Evolutionary conservation across 2,329 filamentous ascomycete genomes (phyloP).

Genomic region (Chrysoporthe deuterocubensis): DNA sequence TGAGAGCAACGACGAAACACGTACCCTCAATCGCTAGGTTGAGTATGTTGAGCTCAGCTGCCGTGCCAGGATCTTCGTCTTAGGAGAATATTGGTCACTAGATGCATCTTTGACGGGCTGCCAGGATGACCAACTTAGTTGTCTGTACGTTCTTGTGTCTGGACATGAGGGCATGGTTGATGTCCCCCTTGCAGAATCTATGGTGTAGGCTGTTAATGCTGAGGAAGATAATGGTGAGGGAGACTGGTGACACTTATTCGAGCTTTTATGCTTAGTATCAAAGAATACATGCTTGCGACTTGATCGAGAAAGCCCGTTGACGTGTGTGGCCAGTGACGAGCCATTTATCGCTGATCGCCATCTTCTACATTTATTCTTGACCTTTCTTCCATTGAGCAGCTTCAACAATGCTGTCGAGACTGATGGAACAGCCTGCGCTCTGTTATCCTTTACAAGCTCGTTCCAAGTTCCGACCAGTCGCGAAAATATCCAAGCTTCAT

Average conservation of each 20-base stretch:
- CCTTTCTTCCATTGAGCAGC: not conserved
- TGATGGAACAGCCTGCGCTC: not conserved
- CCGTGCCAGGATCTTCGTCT: not conserved
- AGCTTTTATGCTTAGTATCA: no score
- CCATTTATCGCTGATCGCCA: not conserved
- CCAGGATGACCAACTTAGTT: not conserved
- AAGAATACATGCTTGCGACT: no score
- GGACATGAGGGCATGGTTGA: not conserved
- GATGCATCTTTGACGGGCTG: not conserved
- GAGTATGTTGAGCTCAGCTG: not conserved
- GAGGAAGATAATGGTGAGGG: no score
- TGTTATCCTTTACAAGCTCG: no score
- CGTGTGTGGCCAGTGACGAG: not conserved
- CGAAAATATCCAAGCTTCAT: no score
- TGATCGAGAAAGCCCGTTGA: no score
- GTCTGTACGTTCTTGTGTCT: not conserved
- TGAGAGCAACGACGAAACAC: not conserved
- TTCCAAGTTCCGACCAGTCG: no score
- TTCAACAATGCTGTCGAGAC: not conserved
- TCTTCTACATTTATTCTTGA: not conserved
- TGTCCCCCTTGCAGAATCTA: not conserved
- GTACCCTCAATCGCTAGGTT: not conserved
- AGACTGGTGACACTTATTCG: no score
- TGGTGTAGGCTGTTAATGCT: not conserved
- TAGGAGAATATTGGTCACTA: no score